These are phyloP conservation scores for Curvularia sp. DNA, from an alignment of 2,329 filamentous ascomycete species.

Conservation along the genomic window DNA sequence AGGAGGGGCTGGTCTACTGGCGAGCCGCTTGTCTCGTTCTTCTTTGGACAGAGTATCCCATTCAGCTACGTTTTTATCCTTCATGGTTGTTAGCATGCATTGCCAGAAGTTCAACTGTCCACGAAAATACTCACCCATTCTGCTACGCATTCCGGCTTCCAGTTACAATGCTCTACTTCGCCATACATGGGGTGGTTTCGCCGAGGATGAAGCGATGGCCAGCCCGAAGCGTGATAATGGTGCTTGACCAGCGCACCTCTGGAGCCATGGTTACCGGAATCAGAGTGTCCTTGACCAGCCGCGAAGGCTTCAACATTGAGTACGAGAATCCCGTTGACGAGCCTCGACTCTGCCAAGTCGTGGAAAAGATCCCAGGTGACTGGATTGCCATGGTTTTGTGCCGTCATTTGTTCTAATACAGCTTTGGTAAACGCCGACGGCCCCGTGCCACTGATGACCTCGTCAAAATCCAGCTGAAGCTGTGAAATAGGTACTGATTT, in stretches of 20 bases:
- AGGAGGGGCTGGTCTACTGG: conserved; percentile 39
- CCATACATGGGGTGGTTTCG: conserved; percentile 73
- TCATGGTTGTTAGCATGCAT: conserved; percentile 12
- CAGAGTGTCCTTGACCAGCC: conserved; percentile 75
- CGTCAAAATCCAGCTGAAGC: conserved; percentile 73
- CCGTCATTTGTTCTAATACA: conserved; percentile 69
- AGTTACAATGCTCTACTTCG: conserved; percentile 75
- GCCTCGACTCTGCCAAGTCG: conserved; percentile 69
- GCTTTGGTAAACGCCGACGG: conserved; percentile 73
- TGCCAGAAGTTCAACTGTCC: background rate
- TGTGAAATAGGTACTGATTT: conserved; percentile 67
- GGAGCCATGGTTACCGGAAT: conserved; percentile 73
- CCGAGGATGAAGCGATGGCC: conserved; percentile 71
- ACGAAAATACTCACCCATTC: conserved; percentile 58
- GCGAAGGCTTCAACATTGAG: conserved; percentile 76
- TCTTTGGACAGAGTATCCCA: conserved; percentile 66
- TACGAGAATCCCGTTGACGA: conserved; percentile 70
- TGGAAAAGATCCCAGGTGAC: conserved; percentile 72
- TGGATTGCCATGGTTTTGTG: conserved; percentile 50
- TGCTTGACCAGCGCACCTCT: conserved; percentile 73
- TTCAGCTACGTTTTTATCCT: conserved; percentile 66
- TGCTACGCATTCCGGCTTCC: conserved; percentile 68
- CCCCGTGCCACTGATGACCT: conserved; percentile 75
- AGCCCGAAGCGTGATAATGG: conserved; percentile 76
- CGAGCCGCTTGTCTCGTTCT: conserved; percentile 63